These are phyloP conservation scores for Xylaria nigripes DNA, from an alignment of 495 filamentous ascomycete genomes.

Conservation along the genomic window DNA sequence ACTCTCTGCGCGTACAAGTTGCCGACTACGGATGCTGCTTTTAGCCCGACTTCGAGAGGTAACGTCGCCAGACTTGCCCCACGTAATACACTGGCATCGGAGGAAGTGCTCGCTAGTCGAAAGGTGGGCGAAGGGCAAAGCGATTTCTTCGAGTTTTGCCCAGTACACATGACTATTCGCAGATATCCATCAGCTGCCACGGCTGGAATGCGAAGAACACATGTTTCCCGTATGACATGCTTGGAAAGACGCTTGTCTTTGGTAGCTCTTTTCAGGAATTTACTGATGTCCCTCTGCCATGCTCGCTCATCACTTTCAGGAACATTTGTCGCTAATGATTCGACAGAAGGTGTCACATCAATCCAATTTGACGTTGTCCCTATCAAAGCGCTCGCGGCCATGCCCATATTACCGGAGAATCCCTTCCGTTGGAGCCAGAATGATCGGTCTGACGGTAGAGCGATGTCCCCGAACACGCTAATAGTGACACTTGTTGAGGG, in stretches of 20 bases:
- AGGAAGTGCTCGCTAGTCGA: slow-evolving; percentile 52
- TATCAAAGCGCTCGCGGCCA: slow-evolving; percentile 54
- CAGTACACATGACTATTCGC: slow-evolving; percentile 52
- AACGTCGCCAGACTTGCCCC: slow-evolving; percentile 57
- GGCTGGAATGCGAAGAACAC: slow-evolving; percentile 53
- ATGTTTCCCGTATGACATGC: slow-evolving; percentile 52
- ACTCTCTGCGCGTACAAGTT: slow-evolving; percentile 39
- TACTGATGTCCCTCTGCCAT: slow-evolving; percentile 59
- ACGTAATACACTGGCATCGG: slow-evolving; percentile 49
- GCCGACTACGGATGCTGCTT: slow-evolving; percentile 47
- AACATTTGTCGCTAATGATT: slow-evolving; percentile 38
- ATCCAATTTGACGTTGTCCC: slow-evolving; percentile 51
- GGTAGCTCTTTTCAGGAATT: slow-evolving; percentile 45
- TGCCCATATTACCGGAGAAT: slow-evolving; percentile 59
- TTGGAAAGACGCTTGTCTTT: slow-evolving; percentile 31
- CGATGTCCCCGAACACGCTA: slow-evolving; percentile 51
- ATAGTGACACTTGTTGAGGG: slow-evolving; percentile 52
- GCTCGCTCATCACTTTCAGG: slow-evolving; percentile 47
- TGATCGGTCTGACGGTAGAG: slow-evolving; percentile 49
- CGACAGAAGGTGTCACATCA: slow-evolving; percentile 51
- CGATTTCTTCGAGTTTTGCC: slow-evolving; percentile 30
- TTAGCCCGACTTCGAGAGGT: slow-evolving; percentile 55
- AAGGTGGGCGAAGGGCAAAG: slow-evolving; percentile 59
- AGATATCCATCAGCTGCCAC: slow-evolving; percentile 59
- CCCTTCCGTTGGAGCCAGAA: slow-evolving; percentile 61